Base-by-base conservation (phyloP, 2,329 filamentous ascomycete species). In the Kalaharituber pfeilii region DNA sequence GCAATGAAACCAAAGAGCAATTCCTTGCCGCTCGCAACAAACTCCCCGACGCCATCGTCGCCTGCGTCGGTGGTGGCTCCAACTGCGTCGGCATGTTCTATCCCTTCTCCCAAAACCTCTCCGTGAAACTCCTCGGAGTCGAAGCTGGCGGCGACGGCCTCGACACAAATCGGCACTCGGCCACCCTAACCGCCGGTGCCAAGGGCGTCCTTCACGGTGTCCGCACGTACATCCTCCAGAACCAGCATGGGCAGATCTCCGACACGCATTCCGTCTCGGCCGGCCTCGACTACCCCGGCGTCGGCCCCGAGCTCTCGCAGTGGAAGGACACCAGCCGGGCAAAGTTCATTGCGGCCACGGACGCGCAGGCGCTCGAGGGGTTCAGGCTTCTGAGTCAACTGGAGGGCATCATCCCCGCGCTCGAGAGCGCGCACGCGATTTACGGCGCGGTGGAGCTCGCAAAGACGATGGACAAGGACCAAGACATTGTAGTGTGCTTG, bases 81-180 rank as follows among this genome's bases (percentile, higher is more conserved):
- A 98, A 98, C 67, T 91, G 91, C 2, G 82, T 84, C 2, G 91
- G 91, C 71, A 98, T 96, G 88, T 98, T 98, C 73, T 93, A 89
- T 70, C 91, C 91, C 52, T 98, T 98, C 72, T 76, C 83, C 59
- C 80, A 86, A 42, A 89, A 98, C 64, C 76, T 76, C 0, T 81
- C 75, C 57, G 91, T 98, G 57, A 87, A 88, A 71, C 77, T 95
- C 2, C 74, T 96, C 11, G 91, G 91, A 60, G 88, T 98, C 1
- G 91, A 98, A 72, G 91, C 91, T 11, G 91, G 86, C 36, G 91
- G 91, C 58, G 91, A 96, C 64, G 91, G 91, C 57, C 66, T 96
- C 15, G 84, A 95, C 56, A 96, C 91, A 0, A 68, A 72, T 6
- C 79, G 85, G 49, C 91, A 98, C 71, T 85, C 82, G 50, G 91